Evolutionary conservation across 2,329 filamentous ascomycete species (phyloP), one percentile per base, ranked within the genome.

Genomic region (Zasmidium cellare): DNA sequence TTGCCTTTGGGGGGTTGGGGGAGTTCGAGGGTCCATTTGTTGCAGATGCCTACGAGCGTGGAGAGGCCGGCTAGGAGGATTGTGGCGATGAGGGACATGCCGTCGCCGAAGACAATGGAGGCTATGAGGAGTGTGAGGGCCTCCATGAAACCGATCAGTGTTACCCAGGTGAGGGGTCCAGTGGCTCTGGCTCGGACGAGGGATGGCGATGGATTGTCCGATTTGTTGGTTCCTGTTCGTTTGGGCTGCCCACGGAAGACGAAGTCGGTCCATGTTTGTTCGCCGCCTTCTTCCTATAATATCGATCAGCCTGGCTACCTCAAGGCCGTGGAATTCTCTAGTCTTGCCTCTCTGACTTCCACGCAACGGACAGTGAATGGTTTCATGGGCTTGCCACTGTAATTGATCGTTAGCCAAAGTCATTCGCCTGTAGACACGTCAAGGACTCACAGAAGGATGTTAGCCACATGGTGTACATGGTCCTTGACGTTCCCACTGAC

Each of bases 81-180:
- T 2, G 76, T 79, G 1, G 80, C 77, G 9, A 82, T 58, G 19
- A 82, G 66, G 2, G 80, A 81, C 75, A 82, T 80, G 58, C 80
- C 80, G 63, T 82, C 80, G 2, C 74, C 65, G 28, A 74, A 72
- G 44, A 71, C 69, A 57, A 82, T 75, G 0, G 80, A 80, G 1
- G 78, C 62, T 3, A 65, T 74, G 22, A 83, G 69, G 2, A 83
- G 71, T 16, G 74, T 65, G 22, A 72, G 59, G 9, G 78, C 77
- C 51, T 81, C 73, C 14, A 66, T 57, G 53, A 75, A 79, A 2
- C 80, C 80, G 19, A 81, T 65, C 22, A 80, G 66, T 2, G 76
- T 71, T 16, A 81, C 75, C 57, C 71, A 68, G 6, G 78, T 76
- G 25, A 82, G 71, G 0, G 79, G 80, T 2, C 78, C 79, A 18